Evolutionary conservation across 2,329 filamentous ascomycete genomes (phyloP), one percentile per base, ranked within the genome.

Genomic region (Whalleya microplaca): DNA sequence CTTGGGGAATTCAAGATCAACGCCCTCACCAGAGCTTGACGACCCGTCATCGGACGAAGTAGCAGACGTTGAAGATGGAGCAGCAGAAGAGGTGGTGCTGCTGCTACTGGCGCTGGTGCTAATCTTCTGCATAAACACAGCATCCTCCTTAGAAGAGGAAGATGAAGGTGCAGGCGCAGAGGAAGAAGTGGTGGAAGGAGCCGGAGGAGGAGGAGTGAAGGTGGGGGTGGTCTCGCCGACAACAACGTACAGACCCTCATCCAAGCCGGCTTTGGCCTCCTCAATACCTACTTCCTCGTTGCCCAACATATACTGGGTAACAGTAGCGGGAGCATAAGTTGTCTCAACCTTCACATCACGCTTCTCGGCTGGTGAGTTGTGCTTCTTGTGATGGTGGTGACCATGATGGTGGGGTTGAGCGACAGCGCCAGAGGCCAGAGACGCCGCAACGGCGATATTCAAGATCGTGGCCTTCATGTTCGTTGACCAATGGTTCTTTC

Each of bases 1-100:
- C 73, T 88, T 88, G 12, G 89, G 90, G 80, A 98, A 98, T 7
- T 86, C 77, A 16, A 77, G 75, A 63, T 86, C 78, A 52, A 94
- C 64, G 48, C 90, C 90, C 21, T 69, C 77, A 48, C 71, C 70
- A 47, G 62, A 56, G 48, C 42, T 56, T 43, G 55, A 63, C 45
- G 59, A 58, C 3, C 69, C 56, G 23, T 67, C 48, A 48, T 69
- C 60, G 43, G 74, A 61, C n/a, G 72, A 68, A 21, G 73, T 68
- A 19, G 73, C 65, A 4, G 73, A 67, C 29, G 73, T 69, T 62
- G 70, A 70, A 62, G 65, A 69, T 57, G 71, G 73, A 55, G 68
- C 67, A 6, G 71, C 67, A 45, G 73, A 68, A 18, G 75, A 69
- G 45, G 76, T 69, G 40, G 72, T 67, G 41, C 76, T 69, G 21